Conservation (phyloP, 176 grass and related monocot genomes). For the Luzula sylvatica region DNA sequence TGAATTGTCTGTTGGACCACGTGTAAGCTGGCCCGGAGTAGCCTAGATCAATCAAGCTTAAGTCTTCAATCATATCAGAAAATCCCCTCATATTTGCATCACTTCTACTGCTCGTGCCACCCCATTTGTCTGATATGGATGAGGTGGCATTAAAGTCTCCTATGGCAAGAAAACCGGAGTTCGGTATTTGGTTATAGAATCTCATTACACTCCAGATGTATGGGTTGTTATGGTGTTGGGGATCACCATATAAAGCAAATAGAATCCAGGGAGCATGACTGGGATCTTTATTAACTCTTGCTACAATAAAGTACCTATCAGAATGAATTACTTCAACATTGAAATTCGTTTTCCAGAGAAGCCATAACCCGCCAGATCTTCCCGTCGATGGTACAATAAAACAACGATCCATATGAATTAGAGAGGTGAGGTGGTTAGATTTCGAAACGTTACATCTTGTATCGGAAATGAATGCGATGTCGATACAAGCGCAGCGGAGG, state of each 20-base stretch:
- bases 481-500: no score
- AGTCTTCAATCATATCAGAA: neutral
- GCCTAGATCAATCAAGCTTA: neutral
- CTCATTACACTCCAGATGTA: neutral
- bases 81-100: neutral
- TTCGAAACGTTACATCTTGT: no score
- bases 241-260: neutral
- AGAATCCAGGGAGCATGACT: neutral
- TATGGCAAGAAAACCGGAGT: neutral
- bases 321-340: no score
- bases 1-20: neutral
- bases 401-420: no score
- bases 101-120: neutral
- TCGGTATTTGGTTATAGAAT: accelerated
- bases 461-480: no score
- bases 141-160: neutral
- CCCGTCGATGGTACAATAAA: no score
- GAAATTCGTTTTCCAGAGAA: no score
- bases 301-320: no score
- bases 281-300: no score
- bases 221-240: neutral
- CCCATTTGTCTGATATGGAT: neutral
- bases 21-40: neutral
- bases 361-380: no score
- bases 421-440: no score